Conservation (phyloP, 2,329 filamentous ascomycete genomes). For the Stagonosporopsis tanaceti region DNA sequence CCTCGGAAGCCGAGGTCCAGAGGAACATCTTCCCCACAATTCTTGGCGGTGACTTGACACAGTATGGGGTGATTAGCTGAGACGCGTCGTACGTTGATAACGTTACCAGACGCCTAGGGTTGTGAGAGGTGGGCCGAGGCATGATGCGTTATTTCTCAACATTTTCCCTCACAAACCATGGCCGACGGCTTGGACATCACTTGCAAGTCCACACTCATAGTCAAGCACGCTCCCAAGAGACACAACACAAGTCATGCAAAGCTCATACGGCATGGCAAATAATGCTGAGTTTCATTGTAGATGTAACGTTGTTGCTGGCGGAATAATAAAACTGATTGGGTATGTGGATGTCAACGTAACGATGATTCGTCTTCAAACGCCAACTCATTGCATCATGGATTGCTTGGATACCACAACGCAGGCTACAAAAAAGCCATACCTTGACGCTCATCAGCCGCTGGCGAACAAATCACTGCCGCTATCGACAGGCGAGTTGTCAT, state of each 20-base stretch:
- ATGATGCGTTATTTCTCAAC: neutral
- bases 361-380: constrained; percentile 9
- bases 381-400: constrained; percentile 15
- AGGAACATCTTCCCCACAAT: constrained; percentile 4
- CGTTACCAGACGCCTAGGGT: neutral
- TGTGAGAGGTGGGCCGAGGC: constrained; percentile 10
- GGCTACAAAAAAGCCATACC: neutral
- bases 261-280: neutral
- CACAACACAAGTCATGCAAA: neutral
- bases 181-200: neutral
- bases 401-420: neutral
- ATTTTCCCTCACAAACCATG: neutral
- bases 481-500: constrained; percentile 25
- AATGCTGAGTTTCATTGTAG: neutral
- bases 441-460: constrained; percentile 10
- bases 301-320: neutral
- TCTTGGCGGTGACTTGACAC: neutral
- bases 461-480: constrained; percentile 21
- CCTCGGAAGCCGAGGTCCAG: constrained; percentile 14
- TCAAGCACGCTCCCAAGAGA: neutral
- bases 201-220: too few relatives aligned
- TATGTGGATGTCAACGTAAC: constrained; percentile 11
- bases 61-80: constrained; percentile 13
- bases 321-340: constrained; percentile 1
- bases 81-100: constrained; percentile 14